Evolutionary conservation across 352 stramenopile species (phyloP).

Genomic region (Globisporangium sylvaticum): DNA sequence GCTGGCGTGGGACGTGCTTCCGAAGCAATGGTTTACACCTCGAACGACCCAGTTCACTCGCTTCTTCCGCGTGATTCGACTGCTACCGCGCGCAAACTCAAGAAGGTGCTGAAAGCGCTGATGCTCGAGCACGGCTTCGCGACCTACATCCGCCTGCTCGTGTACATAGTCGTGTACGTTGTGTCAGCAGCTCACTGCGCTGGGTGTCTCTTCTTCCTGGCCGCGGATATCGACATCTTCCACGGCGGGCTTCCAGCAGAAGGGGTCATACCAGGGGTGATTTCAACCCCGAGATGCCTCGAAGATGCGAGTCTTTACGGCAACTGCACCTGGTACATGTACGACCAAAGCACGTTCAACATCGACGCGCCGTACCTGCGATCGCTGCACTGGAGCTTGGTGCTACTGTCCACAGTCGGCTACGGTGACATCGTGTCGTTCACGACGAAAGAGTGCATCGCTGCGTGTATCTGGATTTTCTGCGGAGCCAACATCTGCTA

Average conservation of each 20-base stretch:
- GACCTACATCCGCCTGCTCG: constrained; percentile 36
- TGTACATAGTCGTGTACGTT: constrained; percentile 49
- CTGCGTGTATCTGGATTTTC: constrained; percentile 66
- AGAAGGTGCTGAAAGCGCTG: constrained; percentile 19
- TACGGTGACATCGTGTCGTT: constrained; percentile 38
- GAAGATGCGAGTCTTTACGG: constrained; percentile 29
- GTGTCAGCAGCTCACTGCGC: constrained; percentile 35
- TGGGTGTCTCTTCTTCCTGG: constrained; percentile 56
- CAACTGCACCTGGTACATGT: constrained; percentile 78
- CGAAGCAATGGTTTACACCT: constrained; percentile 34
- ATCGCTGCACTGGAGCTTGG: constrained; percentile 67
- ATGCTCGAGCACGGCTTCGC: constrained; percentile 44
- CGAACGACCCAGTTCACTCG: constrained; percentile 23
- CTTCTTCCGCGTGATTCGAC: constrained; percentile 40
- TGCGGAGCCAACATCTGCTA: constrained; percentile 74
- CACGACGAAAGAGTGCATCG: constrained; percentile 37
- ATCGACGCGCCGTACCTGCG: constrained; percentile 59
- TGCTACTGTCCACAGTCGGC: constrained; percentile 66
- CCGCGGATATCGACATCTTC: constrained; percentile 40
- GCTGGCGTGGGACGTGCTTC: constrained; percentile 56
- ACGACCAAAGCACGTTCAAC: constrained; percentile 56
- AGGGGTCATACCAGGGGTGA: constrained; percentile 9
- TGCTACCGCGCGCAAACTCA: constrained; percentile 45
- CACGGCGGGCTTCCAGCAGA: constrained; percentile 35
- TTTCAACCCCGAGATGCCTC: constrained; percentile 12